Conservation (phyloP, 345 rosid genomes). For the Psidium guajava region DNA sequence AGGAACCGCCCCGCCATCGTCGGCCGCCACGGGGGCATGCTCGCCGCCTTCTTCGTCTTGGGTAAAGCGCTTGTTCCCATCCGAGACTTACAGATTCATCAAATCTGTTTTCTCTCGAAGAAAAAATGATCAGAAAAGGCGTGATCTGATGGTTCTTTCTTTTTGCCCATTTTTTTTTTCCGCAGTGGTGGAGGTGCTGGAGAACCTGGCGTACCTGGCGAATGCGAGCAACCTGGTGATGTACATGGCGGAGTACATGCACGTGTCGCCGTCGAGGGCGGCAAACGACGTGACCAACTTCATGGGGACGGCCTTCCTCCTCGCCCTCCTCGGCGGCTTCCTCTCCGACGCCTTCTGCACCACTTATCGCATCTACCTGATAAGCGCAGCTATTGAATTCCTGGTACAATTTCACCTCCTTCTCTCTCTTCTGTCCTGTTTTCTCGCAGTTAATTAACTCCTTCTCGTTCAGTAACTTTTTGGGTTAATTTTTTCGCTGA, state of each 20-base stretch:
- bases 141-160: not conserved
- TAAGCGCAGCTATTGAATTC: conserved; percentile 14
- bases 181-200: conserved; percentile 74
- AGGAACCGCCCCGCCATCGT: conserved; percentile 46
- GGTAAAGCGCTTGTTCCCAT: conserved; percentile 22
- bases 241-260: conserved; percentile 64
- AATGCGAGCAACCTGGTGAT: conserved; percentile 81
- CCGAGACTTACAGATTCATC: not conserved
- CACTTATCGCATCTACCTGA: conserved; percentile 10
- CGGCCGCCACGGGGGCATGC: conserved; percentile 57
- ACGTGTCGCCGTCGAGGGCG: conserved; percentile 54
- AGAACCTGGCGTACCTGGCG: conserved; percentile 77
- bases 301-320: conserved; percentile 74
- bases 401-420: conserved; percentile 2
- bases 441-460: not conserved
- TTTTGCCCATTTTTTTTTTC: not conserved
- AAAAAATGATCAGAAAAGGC: too few species aligned
- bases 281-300: conserved; percentile 84
- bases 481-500: not conserved
- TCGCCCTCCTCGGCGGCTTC: conserved; percentile 82
- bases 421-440: not conserved
- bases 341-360: conserved; percentile 60
- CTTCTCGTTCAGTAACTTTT: not conserved
- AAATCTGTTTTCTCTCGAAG: not conserved
- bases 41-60: conserved; percentile 59